Evolutionary conservation across 108 stramenopile species (phyloP), one percentile per base, ranked within the genome.

Genomic region (Nitzschia palea): DNA sequence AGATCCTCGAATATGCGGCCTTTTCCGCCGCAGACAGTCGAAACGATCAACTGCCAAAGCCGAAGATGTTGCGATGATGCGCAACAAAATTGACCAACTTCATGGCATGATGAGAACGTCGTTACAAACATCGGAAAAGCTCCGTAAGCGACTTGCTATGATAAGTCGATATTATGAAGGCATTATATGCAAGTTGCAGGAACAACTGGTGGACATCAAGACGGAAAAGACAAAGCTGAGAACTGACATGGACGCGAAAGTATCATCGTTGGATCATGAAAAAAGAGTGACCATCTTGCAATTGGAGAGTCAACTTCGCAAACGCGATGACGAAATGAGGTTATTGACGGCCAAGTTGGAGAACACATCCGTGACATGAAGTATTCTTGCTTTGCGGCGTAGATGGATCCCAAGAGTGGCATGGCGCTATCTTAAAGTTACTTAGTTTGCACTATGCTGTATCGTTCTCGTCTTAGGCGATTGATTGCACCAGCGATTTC

Each of bases 401-500:
- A n/a, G n/a, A n/a, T n/a, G n/a, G n/a, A n/a, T n/a, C n/a, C n/a
- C n/a, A n/a, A n/a, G n/a, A n/a, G n/a, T n/a, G n/a, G n/a, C n/a
- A n/a, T n/a, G n/a, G n/a, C n/a, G n/a, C n/a, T n/a, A n/a, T 40
- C 14, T 40, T 40, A n/a, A 51, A 8, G n/a, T 18, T n/a, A 51
- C 8, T 18, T 61, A 61, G 25, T 17, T 23, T 73, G 65, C 23
- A 34, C 27, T 3, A 66, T 52, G 4, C 35, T 74, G 26, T 56
- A n/a, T 9, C 51, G 48, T 20, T 51, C 40, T 17, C 67, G 56
- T 56, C 92, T 68, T 33, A 94, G 69, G 47, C 93, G 62, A 65
- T 89, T 88, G 54, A 91, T 79, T 12, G 93, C 86, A 22, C 73
- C 93, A 51, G 87, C 90, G 32, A 94, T 76, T 54, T 94, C 93